phyloP scores from a whole-genome alignment of 441 rosid species.

The Melastoma candidum region DNA sequence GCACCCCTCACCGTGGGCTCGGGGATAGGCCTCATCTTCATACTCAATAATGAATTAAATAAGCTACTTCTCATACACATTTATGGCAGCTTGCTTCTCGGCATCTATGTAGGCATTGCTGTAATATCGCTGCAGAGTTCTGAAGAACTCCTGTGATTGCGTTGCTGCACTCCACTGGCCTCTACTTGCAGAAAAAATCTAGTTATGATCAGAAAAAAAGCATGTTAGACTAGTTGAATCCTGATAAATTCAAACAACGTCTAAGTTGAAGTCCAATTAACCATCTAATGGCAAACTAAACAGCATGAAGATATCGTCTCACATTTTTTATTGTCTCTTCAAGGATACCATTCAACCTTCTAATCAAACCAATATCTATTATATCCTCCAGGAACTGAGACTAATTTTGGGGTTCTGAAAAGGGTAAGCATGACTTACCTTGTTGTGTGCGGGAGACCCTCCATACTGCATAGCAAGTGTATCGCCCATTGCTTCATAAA shows the following conservation, averaged over 20 bases:
- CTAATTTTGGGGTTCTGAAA: not conserved
- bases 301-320: too few relatives aligned
- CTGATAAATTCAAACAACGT: too few relatives aligned
- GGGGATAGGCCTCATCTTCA: too few relatives aligned
- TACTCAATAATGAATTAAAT: too few relatives aligned
- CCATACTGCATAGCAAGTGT: conserved; percentile 98
- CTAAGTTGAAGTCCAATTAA: too few relatives aligned
- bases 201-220: conserved; percentile 10
- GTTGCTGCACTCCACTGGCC: conserved; percentile 99
- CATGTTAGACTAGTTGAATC: not conserved
- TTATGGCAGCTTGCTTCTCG: conserved; percentile 95
- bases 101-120: conserved; percentile 97
- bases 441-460: conserved; percentile 99
- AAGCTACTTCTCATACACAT: conserved; percentile 44
- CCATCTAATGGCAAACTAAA: too few relatives aligned
- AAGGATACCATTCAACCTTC: too few relatives aligned
- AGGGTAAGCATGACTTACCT: conserved; percentile 34
- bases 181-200: conserved; percentile 92
- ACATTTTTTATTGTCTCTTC: too few relatives aligned
- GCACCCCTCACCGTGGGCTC: too few relatives aligned
- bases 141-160: conserved; percentile 97
- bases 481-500: conserved; percentile 98
- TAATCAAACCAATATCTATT: too few relatives aligned
- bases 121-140: conserved; percentile 95
- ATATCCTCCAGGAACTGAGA: not conserved